phyloP scores from a whole-genome alignment of 2,329 filamentous ascomycete species.

The Ceratocystis papillata region DNA sequence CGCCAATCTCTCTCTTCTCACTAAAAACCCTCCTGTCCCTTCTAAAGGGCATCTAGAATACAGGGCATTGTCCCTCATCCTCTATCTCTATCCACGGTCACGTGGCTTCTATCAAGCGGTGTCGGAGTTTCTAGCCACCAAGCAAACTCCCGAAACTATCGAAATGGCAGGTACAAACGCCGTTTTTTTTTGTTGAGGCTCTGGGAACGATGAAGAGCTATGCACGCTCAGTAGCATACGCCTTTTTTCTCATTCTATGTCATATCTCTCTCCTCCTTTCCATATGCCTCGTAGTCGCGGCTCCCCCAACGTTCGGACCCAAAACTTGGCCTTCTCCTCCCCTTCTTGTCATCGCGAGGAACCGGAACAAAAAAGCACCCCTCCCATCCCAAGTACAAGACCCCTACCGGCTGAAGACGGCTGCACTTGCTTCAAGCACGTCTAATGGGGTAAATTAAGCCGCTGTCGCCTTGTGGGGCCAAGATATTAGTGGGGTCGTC shows the following conservation, averaged over 20 bases:
- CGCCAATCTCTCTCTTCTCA: too few species aligned
- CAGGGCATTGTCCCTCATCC: slow-evolving; percentile 4
- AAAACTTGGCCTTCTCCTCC: slow-evolving; percentile 11
- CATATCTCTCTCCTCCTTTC: background rate
- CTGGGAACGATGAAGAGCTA: too few species aligned
- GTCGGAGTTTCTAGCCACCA: slow-evolving; percentile 15
- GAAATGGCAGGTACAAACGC: slow-evolving; percentile 20
- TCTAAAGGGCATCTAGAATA: slow-evolving; percentile 1
- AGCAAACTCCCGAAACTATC: background rate
- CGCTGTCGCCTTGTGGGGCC: background rate
- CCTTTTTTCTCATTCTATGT: background rate
- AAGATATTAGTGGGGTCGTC: background rate
- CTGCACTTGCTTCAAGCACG: slow-evolving; percentile 18
- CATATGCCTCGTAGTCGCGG: too few species aligned
- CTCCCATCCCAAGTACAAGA: too few species aligned
- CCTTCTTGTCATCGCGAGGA: slow-evolving; percentile 18
- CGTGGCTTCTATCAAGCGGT: slow-evolving; percentile 19
- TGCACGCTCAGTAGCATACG: too few species aligned
- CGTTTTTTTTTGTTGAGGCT: background rate
- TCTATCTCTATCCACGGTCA: slow-evolving; percentile 1
- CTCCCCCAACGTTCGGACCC: slow-evolving; percentile 8
- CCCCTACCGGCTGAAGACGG: slow-evolving; percentile 19
- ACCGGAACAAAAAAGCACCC: slow-evolving; percentile 15
- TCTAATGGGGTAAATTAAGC: slow-evolving; percentile 20
- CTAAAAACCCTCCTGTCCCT: background rate